phyloP scores from a whole-genome alignment of 2,329 filamentous ascomycete genomes.

The Epicoccum nigrum region DNA sequence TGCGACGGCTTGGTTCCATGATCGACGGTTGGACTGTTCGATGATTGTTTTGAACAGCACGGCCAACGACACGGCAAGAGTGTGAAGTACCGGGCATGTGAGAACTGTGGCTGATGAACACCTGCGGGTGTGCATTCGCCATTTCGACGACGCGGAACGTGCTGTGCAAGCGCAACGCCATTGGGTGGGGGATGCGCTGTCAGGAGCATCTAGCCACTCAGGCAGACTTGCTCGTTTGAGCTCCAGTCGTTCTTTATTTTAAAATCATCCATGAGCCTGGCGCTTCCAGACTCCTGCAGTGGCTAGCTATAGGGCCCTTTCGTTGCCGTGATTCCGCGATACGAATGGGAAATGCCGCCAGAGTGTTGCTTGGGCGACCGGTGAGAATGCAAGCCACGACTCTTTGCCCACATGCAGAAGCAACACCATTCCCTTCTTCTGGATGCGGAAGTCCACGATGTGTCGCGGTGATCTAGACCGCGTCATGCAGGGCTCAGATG shows the following conservation, averaged over 20 bases:
- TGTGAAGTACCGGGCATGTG: no score
- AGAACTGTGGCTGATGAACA: no score
- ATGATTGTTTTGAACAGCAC: conserved; percentile 2
- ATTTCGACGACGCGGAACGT: conserved; percentile 7
- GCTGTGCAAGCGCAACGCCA: conserved; percentile 3
- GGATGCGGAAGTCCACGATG: conserved; percentile 7
- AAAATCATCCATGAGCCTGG: no score
- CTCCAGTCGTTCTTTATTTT: no score
- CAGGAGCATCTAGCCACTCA: no score
- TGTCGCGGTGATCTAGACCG: not conserved
- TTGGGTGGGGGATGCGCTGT: not conserved
- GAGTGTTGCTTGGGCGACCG: not conserved
- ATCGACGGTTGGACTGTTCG: not conserved
- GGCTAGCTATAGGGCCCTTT: no score
- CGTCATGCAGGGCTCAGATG: not conserved
- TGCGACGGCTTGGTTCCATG: not conserved
- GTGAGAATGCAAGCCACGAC: not conserved
- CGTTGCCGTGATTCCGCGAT: not conserved
- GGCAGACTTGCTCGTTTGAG: not conserved
- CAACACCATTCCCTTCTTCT: conserved; percentile 7
- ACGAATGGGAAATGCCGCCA: not conserved
- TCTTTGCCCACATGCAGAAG: not conserved
- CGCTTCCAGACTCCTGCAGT: not conserved
- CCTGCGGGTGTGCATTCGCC: not conserved
- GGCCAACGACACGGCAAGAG: no score